Base-by-base conservation (phyloP, 768 basidiomycete species). In the Rhodotorula kratochvilovae region DNA sequence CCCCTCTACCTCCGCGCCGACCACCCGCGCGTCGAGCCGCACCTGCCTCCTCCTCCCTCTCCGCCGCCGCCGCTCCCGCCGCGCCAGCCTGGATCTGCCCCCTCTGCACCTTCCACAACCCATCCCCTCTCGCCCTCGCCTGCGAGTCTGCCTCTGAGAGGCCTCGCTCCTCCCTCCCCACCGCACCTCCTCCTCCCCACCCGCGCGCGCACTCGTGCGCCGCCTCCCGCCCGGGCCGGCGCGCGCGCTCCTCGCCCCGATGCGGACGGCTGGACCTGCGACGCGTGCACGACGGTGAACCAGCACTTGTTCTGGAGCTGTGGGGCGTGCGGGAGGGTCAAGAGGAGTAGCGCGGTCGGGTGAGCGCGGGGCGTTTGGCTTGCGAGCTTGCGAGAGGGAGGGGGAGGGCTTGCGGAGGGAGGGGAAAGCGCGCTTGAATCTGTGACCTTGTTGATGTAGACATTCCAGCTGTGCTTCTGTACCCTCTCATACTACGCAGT, bases 41-140 rank as follows among this genome's bases (percentile, higher is more conserved):
- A 31, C 33, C 36, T 61, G 35, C 50, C 25, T 43, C 35, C 35
- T 17, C 19, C 17, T 8, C 19, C 5, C 23, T 11, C 13, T 31
- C 60, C 19, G n/a, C 59, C 2, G 11, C 29, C 15, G 16, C 29
- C 8, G 27, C 35, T 36, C 13, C 36, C 19, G 39, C 33, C 27
- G 12, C 36, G 36, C 2, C 54, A 31, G 55, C n/a, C 29, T 78
- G 77, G 77, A 21, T 56, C 31, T 78, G 77, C 66, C n/a, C 55
- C 0, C 46, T 61, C 45, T 78, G 77, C 67, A 78, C 77, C 43
- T 78, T 50, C 70, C 19, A 3, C 23, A 77, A 77, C 66, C 25
- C 31, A 21, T 70, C 68, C 0, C 45, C 73, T 11, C 33, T 68
- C 45, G 48, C 66, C 23, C 69, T 75, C n/a, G 35, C 46, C 1